Percentiles rank a stretch among this genome's conserved stretches.
phyloP scores from a whole-genome alignment of 1,139 yeast genomes.

The Candida sojae region DNA sequence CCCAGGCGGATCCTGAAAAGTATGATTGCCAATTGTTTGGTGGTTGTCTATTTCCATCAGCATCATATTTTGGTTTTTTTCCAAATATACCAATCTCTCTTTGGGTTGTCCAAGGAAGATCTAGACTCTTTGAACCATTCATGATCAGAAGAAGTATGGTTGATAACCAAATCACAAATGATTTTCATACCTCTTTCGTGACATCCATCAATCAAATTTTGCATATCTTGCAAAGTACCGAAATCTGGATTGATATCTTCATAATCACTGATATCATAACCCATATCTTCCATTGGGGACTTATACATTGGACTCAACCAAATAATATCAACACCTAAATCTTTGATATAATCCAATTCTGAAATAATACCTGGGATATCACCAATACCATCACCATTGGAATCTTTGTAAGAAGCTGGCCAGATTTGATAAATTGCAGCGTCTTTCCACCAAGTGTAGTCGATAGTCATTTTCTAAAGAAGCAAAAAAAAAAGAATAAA shows the following conservation, averaged over 20 bases:
- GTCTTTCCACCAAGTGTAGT: constrained; percentile 55
- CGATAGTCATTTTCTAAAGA: constrained; percentile 12
- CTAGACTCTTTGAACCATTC: constrained; percentile 60
- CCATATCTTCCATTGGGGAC: constrained; percentile 65
- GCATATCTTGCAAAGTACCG: constrained; percentile 56
- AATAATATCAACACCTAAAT: constrained; percentile 52
- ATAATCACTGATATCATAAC: constrained; percentile 60
- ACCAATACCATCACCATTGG: constrained; percentile 60
- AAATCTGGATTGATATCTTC: constrained; percentile 51
- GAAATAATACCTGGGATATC: constrained; percentile 56
- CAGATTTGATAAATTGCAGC: constrained; percentile 58
- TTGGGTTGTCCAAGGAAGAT: constrained; percentile 50
- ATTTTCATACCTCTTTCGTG: constrained; percentile 54
- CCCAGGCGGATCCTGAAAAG: constrained; percentile 60
- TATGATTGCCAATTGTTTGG: constrained; percentile 59
- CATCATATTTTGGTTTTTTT: constrained; percentile 48
- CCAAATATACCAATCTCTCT: constrained; percentile 68
- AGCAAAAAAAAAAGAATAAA: too few species aligned
- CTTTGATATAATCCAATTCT: constrained; percentile 52
- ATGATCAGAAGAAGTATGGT: constrained; percentile 59
- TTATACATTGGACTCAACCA: constrained; percentile 64
- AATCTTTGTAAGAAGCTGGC: constrained; percentile 60
- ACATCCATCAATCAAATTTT: constrained; percentile 45
- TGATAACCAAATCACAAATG: constrained; percentile 57
- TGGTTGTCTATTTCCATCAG: constrained; percentile 49